Base-by-base conservation (phyloP, 257 asterid genomes). In the Eustoma russellianum region DNA sequence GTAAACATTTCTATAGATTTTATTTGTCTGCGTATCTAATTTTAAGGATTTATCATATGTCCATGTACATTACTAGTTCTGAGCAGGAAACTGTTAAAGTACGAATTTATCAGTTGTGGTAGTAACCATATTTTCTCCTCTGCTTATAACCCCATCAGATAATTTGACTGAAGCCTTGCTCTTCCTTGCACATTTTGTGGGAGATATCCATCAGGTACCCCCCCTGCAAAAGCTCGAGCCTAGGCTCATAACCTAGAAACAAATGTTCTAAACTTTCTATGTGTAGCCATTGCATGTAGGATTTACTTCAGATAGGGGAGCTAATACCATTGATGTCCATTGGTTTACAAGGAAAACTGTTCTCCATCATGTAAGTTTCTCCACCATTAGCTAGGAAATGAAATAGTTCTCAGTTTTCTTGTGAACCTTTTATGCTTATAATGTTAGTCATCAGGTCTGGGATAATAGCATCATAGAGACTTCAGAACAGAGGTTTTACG, bases 191-290 rank as follows among this genome's bases (percentile, higher is more conserved):
- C 94, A 90, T 75, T 83, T 79, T 70, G 59, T 90, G 40, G 96
- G 98, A 18, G 98, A 90, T 65, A 74, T 90, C 50, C 98, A 89
- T 66, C 97, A 86, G 92, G 97, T 83, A 58, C 17, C 16, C 0
- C 0, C 13, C 18, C 55, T 11, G 15, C 6, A 0, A 30, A 41
- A 9, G 28, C 1, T 50, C 28, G 3, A 19, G 28, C 3, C 28
- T 19, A 19, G 3, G 28, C 28, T 19, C 28, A 19, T 19, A 19
- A 6, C 8, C 12, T 38, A 11, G 12, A 38, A 38, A 38, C 12
- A 6, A 38, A 38, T 38, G 12, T 38, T 7, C 12, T 38, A 2
- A 38, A 41, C 16, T 15, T 38, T 50, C 38, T 55, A 24, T 49
- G 13, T 66, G 68, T 77, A 88, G 97, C 95, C 97, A 52, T 57